Percentiles rank a stretch among this genome's conserved stretches.
These are phyloP conservation scores for Aspergillus jensenii DNA, from an alignment of 2,329 filamentous ascomycete genomes.

Conservation along the genomic window DNA sequence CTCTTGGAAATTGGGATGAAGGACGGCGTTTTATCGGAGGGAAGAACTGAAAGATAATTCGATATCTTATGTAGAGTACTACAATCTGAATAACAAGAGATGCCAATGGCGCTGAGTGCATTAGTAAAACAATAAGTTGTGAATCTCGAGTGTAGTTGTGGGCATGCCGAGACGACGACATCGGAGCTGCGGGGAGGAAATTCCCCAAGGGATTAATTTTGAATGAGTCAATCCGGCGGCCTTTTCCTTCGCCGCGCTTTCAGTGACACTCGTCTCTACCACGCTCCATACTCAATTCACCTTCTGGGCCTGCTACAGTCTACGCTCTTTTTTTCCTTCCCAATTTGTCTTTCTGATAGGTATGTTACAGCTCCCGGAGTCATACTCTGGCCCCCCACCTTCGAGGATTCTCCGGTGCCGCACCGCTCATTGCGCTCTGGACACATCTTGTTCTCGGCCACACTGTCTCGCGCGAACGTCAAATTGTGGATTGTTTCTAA, in stretches of 20 bases:
- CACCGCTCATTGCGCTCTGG: conserved; percentile 2
- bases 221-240: conserved; percentile 12
- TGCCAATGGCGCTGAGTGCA: not conserved
- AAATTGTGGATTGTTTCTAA: not conserved
- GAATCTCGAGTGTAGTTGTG: not conserved
- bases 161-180: conserved; percentile 12
- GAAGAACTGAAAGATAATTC: not conserved
- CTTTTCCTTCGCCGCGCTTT: conserved; percentile 5
- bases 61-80: conserved; percentile 6
- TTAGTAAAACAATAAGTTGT: not conserved
- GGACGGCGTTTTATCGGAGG: conserved; percentile 12
- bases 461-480: not conserved
- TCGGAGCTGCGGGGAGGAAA: conserved; percentile 16
- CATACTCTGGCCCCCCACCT: not conserved
- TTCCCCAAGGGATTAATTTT: conserved; percentile 8
- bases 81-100: conserved; percentile 1
- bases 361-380: not conserved
- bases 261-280: not conserved
- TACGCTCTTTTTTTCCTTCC: not conserved
- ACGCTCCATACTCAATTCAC: conserved; percentile 2
- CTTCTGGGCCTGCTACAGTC: not conserved
- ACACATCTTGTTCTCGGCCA: not conserved
- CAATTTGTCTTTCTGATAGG: not conserved
- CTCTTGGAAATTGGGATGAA: conserved; percentile 5
- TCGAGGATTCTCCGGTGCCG: not conserved